phyloP scores from a whole-genome alignment of 2,329 filamentous ascomycete species.

The Ophiostoma sp. region DNA sequence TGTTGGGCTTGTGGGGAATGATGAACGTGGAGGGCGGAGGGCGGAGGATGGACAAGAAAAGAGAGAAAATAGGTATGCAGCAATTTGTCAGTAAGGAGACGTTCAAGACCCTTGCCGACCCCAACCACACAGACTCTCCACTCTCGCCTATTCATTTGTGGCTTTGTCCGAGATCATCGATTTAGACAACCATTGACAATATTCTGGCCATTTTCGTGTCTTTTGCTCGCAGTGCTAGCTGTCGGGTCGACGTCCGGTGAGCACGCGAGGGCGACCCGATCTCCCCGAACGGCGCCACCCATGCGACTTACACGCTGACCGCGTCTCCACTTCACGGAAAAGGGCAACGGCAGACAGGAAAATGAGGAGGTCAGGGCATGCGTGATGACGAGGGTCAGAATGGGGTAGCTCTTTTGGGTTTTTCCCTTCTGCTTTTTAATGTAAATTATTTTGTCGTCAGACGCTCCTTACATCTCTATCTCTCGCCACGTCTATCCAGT shows the following conservation, averaged over 20 bases:
- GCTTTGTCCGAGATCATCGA: background rate
- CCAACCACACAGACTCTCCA: background rate
- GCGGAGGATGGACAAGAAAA: background rate
- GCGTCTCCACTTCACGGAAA: background rate
- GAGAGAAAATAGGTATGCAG: background rate
- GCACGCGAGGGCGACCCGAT: background rate
- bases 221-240: background rate
- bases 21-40: background rate
- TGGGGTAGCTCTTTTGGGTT: too few relatives aligned
- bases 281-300: conserved; percentile 8
- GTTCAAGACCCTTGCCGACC: background rate
- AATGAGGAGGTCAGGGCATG: background rate
- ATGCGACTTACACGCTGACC: conserved; percentile 7
- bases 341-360: background rate
- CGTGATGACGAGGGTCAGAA: background rate
- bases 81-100: background rate
- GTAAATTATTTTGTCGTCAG: background rate
- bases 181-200: background rate
- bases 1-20: background rate
- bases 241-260: conserved; percentile 7
- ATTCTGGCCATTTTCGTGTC: background rate
- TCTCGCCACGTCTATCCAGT: background rate
- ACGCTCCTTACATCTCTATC: background rate
- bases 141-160: background rate
- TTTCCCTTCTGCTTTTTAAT: background rate